Evolutionary conservation across 805 yeast genomes (phyloP), one percentile per base, ranked within the genome.

Genomic region (Candida arabinofermentans): DNA sequence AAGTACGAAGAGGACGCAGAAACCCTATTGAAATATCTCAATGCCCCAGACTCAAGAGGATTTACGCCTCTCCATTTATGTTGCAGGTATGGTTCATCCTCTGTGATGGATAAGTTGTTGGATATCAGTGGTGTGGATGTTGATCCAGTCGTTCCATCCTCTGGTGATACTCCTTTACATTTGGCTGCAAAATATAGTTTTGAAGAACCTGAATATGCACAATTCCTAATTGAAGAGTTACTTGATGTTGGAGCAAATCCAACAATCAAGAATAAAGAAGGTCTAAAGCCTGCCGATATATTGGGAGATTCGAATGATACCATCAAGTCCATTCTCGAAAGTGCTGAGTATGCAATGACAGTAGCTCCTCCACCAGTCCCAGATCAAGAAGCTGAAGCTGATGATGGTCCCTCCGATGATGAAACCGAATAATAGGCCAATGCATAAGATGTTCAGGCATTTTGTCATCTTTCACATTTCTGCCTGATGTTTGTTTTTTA

Each of bases 211-310:
- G 96, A 86, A 45, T 89, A 84, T 61, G 96, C 96, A 1, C 67
- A 72, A 19, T 86, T 81, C 51, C 70, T 89, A 26, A 78, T 82
- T 10, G 95, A 86, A 55, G 84, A 83, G 59, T 73, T 93, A 47
- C 68, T 93, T 31, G 96, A 90, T 55, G 96, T 95, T 23, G 98
- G 99, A 3, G 82, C 93, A 2, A 93, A 90, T 63, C 86, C 95
- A 2, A 70, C 74, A 37, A 58, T 75, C 14, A 71, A 61, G 48
- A 85, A 85, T 57, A 73, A 71, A 27, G 69, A 71, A 30, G 86
- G 86, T 19, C 74, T 82, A 53, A 86, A 77, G 51, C 95, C 98
- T 6, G 71, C 83, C 30, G 88, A 87, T 50, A 69, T 89, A 45
- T 46, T 58, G 14, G 72, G 75, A 8, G 70, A 70, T 18, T 77